These are phyloP conservation scores for Mortierella claussenii DNA, from an alignment of 192 early-diverging fungal genomes.

Conservation along the genomic window DNA sequence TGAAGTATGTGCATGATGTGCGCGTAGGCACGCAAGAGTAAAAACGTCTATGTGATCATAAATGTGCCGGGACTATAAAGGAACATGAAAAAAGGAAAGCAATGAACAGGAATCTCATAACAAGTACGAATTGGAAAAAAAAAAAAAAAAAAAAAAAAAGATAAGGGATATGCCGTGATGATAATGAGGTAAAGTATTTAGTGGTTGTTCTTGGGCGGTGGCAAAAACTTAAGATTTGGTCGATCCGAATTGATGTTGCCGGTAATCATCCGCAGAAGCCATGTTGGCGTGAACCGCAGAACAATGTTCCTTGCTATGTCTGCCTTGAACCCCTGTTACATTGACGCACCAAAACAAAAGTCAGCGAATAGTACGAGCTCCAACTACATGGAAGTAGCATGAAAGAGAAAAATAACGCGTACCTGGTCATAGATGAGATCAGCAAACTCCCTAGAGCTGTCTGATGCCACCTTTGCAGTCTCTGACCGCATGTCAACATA, in stretches of 20 bases:
- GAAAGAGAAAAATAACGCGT: neutral
- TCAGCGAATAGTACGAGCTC: neutral
- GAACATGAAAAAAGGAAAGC: no score
- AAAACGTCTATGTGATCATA: no score
- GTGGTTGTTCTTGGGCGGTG: conserved; percentile 11
- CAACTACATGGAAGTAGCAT: neutral
- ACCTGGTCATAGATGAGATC: conserved; percentile 50
- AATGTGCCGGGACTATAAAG: no score
- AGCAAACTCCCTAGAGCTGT: conserved; percentile 50
- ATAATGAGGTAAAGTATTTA: no score
- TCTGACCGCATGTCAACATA: conserved; percentile 36
- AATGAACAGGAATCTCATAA: no score
- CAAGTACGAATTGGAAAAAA: no score
- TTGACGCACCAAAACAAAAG: conserved; percentile 5
- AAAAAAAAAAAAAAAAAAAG: no score
- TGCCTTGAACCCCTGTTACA: conserved; percentile 44
- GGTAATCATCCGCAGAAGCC: conserved; percentile 44
- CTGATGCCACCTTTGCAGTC: conserved; percentile 35
- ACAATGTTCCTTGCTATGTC: conserved; percentile 45
- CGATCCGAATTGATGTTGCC: conserved; percentile 20
- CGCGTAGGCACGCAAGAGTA: no score
- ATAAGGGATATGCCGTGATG: no score
- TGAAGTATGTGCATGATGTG: no score
- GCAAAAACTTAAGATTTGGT: conserved; percentile 18
- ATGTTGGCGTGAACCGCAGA: conserved; percentile 33